These are phyloP conservation scores for Cylindrodendrum hubeiense DNA, from an alignment of 2,329 filamentous ascomycete species.

Conservation along the genomic window DNA sequence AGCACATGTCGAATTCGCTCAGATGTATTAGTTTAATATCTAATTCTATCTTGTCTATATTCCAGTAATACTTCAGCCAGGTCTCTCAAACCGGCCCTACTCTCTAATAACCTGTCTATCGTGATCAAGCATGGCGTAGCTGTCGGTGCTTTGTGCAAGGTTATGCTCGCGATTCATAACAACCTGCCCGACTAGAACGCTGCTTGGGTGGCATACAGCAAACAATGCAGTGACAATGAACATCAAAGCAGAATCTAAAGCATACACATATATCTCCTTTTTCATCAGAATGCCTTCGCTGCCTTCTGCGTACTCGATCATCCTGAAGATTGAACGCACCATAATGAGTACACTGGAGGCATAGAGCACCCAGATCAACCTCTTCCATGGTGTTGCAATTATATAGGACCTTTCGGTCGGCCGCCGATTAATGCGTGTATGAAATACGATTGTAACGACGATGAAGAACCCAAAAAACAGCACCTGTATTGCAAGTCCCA, in stretches of 20 bases:
- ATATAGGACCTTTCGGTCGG: neutral
- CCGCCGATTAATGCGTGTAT: neutral
- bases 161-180: too few relatives aligned
- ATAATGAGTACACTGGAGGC: neutral
- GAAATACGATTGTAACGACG: neutral
- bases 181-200: neutral
- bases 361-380: neutral
- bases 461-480: neutral
- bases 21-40: too few relatives aligned
- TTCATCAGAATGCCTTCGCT: neutral
- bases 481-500: neutral
- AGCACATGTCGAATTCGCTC: too few relatives aligned
- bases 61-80: too few relatives aligned
- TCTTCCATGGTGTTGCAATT: neutral
- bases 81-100: too few relatives aligned
- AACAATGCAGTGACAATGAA: neutral
- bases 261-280: neutral
- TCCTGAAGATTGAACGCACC: neutral
- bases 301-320: neutral
- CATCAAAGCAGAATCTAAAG: neutral
- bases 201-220: neutral
- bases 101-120: too few relatives aligned
- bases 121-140: too few relatives aligned
- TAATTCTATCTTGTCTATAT: too few relatives aligned
- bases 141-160: neutral